Evolutionary conservation across 768 basidiomycete genomes (phyloP).

Genomic region (Pulveroboletus sp.): DNA sequence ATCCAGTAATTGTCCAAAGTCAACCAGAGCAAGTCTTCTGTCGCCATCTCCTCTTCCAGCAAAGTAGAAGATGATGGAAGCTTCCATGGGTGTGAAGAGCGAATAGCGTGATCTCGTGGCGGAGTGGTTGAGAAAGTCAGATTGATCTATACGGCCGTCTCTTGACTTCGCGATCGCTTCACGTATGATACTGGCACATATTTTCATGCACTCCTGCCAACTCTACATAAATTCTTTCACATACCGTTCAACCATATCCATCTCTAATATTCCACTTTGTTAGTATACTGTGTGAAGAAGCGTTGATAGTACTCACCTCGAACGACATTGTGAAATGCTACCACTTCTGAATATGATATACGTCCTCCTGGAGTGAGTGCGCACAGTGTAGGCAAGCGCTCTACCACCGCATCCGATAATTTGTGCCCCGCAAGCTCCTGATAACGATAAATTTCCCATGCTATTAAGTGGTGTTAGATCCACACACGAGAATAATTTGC

Average conservation of each 20-base stretch:
- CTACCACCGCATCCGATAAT: conserved; percentile 88
- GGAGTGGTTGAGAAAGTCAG: conserved; percentile 91
- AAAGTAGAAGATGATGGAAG: conserved; percentile 97
- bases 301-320: conserved; percentile 51
- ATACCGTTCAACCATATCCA: conserved; percentile 93
- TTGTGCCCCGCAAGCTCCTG: conserved; percentile 98
- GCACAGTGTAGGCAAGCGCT: conserved; percentile 87
- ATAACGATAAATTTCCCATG: not conserved
- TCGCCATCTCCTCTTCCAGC: conserved; percentile 72
- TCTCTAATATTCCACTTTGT: conserved; percentile 44
- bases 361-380: conserved; percentile 83
- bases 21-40: conserved; percentile 75
- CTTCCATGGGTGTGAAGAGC: conserved; percentile 96
- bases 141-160: conserved; percentile 92
- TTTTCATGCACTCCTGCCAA: not conserved
- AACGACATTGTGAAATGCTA: conserved; percentile 96
- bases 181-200: conserved; percentile 62
- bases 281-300: not conserved
- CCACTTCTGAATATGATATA: conserved; percentile 94
- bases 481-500: conserved; percentile 83
- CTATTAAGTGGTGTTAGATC: not conserved
- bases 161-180: conserved; percentile 87
- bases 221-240: not conserved
- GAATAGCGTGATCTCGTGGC: conserved; percentile 86
- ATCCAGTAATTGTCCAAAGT: conserved; percentile 91